Evolutionary conservation across 768 basidiomycete genomes (phyloP), one percentile per base, ranked within the genome.

Genomic region (Albatrellus ellisii): DNA sequence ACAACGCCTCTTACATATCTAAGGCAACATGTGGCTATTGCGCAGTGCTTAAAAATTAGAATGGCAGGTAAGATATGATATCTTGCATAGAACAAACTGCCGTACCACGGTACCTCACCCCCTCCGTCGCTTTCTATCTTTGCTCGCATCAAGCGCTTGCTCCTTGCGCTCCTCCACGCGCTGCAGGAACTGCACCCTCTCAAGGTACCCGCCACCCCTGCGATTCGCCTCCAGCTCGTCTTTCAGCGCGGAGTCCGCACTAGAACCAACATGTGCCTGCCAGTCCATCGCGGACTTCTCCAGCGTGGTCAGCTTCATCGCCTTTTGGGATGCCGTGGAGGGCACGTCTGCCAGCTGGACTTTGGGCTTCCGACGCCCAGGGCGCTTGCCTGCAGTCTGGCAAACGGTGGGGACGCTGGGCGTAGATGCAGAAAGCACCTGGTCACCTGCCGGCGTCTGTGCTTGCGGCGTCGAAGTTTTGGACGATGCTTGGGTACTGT

Each of bases 251-350:
- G 64, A 43, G 15, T 56, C 53, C 20, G 58, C 52, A 39, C 69
- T 59, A 0, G 67, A 46, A 15, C 67, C 58, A 11, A 86, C 59
- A 50, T 89, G 85, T 0, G 73, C 59, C 22, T 69, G 68, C 88
- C 88, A 91, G 55, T 91, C 88, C 72, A 91, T 75, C 10, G 80
- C 75, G 0, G 83, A 86, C 57, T 89, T 90, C 47, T 88, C 85
- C 11, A 91, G 66, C 20, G 85, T 89, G 18, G 81, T 77, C 6
- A 91, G 66, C 59, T 83, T 89, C 56, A 81, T 85, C 2, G 76
- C 64, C 53, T 79, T 85, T 27, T 59, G 62, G 1, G 65, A 46
- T 6, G 63, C 52, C 27, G 59, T 47, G 10, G 62, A 62, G 0
- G 80, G 80, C 25, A 80, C 56, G 11, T 70, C 59, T 1, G 71